These are phyloP conservation scores for Simmondsia chinensis DNA, from an alignment of 148 eudicot genomes.

Conservation along the genomic window DNA sequence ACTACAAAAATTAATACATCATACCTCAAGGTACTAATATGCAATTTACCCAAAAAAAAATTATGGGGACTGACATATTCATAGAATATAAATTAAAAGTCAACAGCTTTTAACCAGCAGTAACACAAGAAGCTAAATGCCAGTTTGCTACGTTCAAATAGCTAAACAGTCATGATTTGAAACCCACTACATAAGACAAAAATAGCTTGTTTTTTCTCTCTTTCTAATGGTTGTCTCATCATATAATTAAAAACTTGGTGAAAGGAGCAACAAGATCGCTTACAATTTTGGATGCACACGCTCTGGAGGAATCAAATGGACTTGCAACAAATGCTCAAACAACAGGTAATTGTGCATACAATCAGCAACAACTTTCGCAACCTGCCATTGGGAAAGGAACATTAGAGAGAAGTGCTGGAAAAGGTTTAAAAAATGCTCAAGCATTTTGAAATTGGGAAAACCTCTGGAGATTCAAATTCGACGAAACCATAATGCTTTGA, in stretches of 20 bases:
- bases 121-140: too few relatives aligned
- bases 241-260: neutral
- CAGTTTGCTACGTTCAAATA: too few relatives aligned
- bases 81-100: too few relatives aligned
- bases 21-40: too few relatives aligned
- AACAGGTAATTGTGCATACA: conserved; percentile 87
- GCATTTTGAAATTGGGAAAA: conserved; percentile 7
- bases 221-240: too few relatives aligned
- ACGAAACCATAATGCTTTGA: conserved; percentile 94
- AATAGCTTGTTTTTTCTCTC: too few relatives aligned
- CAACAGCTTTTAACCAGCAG: too few relatives aligned
- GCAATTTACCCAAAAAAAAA: too few relatives aligned
- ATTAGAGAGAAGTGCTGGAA: neutral
- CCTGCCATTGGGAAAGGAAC: conserved; percentile 29
- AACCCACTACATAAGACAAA: too few relatives aligned
- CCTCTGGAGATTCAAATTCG: conserved; percentile 93
- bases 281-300: conserved; percentile 79
- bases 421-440: neutral
- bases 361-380: conserved; percentile 87
- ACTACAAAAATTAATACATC: too few relatives aligned
- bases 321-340: conserved; percentile 89
- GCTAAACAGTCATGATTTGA: too few relatives aligned
- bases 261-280: conserved; percentile 7
- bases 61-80: too few relatives aligned
- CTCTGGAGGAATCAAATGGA: conserved; percentile 58